Conservation (phyloP, 306 rosid genomes). For the Begonia peltatifolia region DNA sequence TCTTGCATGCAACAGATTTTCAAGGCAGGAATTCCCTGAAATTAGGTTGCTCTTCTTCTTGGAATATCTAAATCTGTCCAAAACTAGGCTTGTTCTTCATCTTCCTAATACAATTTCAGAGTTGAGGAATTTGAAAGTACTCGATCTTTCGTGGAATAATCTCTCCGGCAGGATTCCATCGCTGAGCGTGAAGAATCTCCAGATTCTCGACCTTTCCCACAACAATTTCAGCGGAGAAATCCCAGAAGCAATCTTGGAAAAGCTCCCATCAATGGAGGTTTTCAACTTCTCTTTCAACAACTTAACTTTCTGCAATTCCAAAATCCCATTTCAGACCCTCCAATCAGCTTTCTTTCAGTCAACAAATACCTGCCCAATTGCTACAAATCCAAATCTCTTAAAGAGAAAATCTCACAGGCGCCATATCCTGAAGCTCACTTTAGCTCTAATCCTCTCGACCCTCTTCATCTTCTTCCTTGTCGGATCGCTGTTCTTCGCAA, state of each 20-base stretch:
- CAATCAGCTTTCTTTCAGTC: constrained; percentile 51
- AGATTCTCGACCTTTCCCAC: constrained; percentile 58
- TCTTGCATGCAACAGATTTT: constrained; percentile 73
- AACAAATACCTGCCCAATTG: constrained; percentile 64
- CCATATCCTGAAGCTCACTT: constrained; percentile 54
- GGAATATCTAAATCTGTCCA: constrained; percentile 80
- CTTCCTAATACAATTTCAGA: constrained; percentile 53
- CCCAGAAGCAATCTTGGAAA: constrained; percentile 59
- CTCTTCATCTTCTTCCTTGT: constrained; percentile 47
- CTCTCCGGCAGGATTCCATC: constrained; percentile 54
- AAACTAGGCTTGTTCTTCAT: constrained; percentile 43
- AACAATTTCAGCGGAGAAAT: constrained; percentile 81
- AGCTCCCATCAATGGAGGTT: constrained; percentile 59
- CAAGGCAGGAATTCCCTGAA: constrained; percentile 47
- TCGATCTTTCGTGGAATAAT: constrained; percentile 73
- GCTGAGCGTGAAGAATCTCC: constrained; percentile 27
- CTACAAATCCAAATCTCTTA: constrained; percentile 65
- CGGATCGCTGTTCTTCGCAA: constrained; percentile 64
- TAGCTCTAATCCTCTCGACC: constrained; percentile 61
- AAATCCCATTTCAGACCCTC: constrained; percentile 32
- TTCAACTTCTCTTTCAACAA: constrained; percentile 89
- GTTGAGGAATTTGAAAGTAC: constrained; percentile 36
- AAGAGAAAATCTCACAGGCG: constrained; percentile 23
- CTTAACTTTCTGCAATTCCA: constrained; percentile 65
- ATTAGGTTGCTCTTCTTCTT: constrained; percentile 34